A percentile compares a stretch with the other conserved stretches of the same genome.
These are phyloP conservation scores for Erythrophleum ivorense DNA, from an alignment of 331 rosid species.

Conservation along the genomic window DNA sequence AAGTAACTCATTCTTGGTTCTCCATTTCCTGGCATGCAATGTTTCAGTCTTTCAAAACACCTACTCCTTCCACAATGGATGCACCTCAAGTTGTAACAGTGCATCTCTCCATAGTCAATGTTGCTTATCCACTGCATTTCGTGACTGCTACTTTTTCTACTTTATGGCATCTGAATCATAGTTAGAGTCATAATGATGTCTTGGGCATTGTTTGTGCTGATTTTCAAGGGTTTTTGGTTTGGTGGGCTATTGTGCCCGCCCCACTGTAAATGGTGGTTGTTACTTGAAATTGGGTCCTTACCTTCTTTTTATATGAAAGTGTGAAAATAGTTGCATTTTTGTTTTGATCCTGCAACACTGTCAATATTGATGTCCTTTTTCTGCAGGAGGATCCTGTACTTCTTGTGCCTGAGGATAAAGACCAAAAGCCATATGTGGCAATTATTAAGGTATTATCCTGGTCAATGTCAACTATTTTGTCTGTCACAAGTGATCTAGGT, in stretches of 20 bases:
- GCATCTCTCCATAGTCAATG: background rate
- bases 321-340: conserved; percentile 14
- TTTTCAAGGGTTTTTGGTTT: background rate
- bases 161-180: background rate
- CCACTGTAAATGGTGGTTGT: background rate
- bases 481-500: background rate
- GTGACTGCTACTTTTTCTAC: background rate
- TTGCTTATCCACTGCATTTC: background rate
- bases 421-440: conserved; percentile 90
- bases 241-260: no score
- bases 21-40: background rate
- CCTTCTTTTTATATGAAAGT: background rate
- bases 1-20: background rate
- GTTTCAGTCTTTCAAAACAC: background rate
- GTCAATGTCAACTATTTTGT: conserved; percentile 24
- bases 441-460: conserved; percentile 75
- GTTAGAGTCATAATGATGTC: background rate
- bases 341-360: conserved; percentile 12
- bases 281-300: conserved; percentile 31
- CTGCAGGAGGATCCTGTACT: conserved; percentile 96
- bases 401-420: conserved; percentile 67
- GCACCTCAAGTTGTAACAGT: background rate
- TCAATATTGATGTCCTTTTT: conserved; percentile 27
- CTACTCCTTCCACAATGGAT: background rate
- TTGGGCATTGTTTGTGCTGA: background rate